Evolutionary conservation across 352 stramenopile species (phyloP).

Genomic region (Globisporangium radiosum): DNA sequence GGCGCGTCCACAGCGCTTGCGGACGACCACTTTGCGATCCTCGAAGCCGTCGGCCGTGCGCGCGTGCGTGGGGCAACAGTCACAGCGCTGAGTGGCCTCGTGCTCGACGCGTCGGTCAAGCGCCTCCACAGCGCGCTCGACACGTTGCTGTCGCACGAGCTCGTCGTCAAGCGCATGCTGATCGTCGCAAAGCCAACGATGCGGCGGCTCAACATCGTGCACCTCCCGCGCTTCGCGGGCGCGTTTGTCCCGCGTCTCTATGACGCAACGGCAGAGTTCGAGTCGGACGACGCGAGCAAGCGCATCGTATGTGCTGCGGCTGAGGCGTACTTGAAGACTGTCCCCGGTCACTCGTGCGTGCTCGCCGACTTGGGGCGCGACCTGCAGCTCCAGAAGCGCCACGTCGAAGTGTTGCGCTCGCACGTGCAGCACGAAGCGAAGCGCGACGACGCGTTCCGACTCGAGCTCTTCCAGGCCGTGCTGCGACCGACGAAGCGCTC

Average conservation of each 20-base stretch:
- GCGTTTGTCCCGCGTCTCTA: slow-evolving; percentile 63
- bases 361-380: slow-evolving; percentile 66
- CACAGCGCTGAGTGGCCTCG: slow-evolving; percentile 29
- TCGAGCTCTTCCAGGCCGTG: slow-evolving; percentile 75
- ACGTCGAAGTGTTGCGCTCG: slow-evolving; percentile 54
- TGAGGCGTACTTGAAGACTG: slow-evolving; percentile 50
- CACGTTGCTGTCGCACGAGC: slow-evolving; percentile 66
- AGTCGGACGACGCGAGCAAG: slow-evolving; percentile 78
- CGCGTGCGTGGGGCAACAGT: slow-evolving; percentile 51
- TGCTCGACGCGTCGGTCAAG: slow-evolving; percentile 45
- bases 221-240: slow-evolving; percentile 61
- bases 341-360: slow-evolving; percentile 57
- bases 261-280: slow-evolving; percentile 62
- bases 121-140: slow-evolving; percentile 70
- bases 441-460: slow-evolving; percentile 39
- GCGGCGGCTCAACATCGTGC: slow-evolving; percentile 72
- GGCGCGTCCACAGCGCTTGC: slow-evolving; percentile 50
- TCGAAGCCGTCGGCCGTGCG: slow-evolving; percentile 53
- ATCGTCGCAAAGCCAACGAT: slow-evolving; percentile 56
- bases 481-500: slow-evolving; percentile 47
- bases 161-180: slow-evolving; percentile 82
- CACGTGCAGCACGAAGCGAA: slow-evolving; percentile 71
- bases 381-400: slow-evolving; percentile 57
- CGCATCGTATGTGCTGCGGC: slow-evolving; percentile 48
- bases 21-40: slow-evolving; percentile 52